A percentile compares a stretch with the other conserved stretches of the same genome.
These are phyloP conservation scores for Axilococcus clingmanii DNA, from an alignment of 139 green algal genomes.

Conservation along the genomic window DNA sequence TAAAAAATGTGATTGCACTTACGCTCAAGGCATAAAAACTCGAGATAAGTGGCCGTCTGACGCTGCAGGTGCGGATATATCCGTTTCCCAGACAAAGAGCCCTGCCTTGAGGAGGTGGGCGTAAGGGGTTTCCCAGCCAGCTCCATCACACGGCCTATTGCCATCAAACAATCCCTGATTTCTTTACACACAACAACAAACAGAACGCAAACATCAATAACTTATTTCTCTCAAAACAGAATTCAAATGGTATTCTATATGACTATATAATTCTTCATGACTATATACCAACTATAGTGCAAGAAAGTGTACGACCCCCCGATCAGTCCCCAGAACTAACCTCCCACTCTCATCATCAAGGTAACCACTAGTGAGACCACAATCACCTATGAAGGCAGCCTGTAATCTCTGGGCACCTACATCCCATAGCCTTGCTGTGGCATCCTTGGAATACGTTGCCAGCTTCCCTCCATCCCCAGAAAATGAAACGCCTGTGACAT, in stretches of 20 bases:
- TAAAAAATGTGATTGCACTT: too few relatives aligned
- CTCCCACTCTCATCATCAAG: constrained; percentile 25
- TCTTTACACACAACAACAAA: too few relatives aligned
- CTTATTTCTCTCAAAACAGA: neutral
- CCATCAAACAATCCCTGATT: too few relatives aligned
- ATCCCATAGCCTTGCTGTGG: constrained; percentile 38
- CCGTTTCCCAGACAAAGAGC: too few relatives aligned
- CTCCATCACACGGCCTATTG: too few relatives aligned
- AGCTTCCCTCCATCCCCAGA: constrained; percentile 27
- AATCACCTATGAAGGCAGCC: constrained; percentile 51
- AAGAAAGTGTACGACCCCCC: constrained; percentile 58
- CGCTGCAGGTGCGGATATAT: too few relatives aligned
- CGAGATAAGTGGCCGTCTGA: too few relatives aligned
- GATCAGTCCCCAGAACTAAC: constrained; percentile 43
- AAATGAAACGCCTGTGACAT: constrained; percentile 25
- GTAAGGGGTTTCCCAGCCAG: too few relatives aligned
- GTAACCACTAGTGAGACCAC: constrained; percentile 31
- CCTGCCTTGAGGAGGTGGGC: too few relatives aligned
- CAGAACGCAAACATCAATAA: too few relatives aligned
- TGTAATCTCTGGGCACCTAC: constrained; percentile 9
- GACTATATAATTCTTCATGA: neutral
- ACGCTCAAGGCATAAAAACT: too few relatives aligned
- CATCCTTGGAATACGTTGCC: constrained; percentile 33
- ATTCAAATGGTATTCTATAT: neutral
- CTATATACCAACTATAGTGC: constrained; percentile 13